Evolutionary conservation across 176 grass and related monocot species (phyloP).

Genomic region (Oropetium thomaeum): DNA sequence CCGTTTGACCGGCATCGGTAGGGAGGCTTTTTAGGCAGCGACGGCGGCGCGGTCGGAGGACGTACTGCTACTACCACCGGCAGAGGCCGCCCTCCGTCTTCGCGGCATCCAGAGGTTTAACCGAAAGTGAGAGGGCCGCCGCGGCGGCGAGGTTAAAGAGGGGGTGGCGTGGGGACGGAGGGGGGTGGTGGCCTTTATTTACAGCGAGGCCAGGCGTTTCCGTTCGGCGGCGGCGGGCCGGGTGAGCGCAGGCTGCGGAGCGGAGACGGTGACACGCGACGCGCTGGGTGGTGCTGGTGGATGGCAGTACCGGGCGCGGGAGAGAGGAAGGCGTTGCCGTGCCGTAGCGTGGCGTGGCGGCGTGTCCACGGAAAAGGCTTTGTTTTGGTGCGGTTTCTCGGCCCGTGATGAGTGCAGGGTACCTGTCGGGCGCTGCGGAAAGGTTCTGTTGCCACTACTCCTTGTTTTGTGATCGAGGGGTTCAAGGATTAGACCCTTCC

Average conservation of each 20-base stretch:
- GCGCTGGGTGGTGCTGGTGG: neutral
- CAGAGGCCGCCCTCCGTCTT: constrained; percentile 9
- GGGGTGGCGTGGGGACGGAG: too few relatives aligned
- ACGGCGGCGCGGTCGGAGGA: neutral
- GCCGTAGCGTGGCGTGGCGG: neutral
- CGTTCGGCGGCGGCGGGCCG: neutral
- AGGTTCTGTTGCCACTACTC: too few relatives aligned
- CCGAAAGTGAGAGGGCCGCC: neutral
- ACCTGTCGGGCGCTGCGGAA: neutral
- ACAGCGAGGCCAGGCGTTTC: neutral
- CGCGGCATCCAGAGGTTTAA: constrained; percentile 17
- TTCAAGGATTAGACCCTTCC: neutral
- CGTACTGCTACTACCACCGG: neutral
- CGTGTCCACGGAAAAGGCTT: neutral
- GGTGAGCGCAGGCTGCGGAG: too few relatives aligned
- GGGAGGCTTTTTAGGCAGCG: neutral
- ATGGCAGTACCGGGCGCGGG: neutral
- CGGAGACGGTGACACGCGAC: neutral
- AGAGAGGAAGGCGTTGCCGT: neutral
- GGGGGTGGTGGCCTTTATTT: neutral
- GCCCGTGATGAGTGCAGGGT: constrained; percentile 26
- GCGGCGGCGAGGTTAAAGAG: constrained; percentile 11
- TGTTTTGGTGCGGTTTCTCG: neutral
- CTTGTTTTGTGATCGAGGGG: neutral
- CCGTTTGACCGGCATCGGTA: constrained; percentile 60